A percentile compares a stretch with the other conserved stretches of the same genome.
Evolutionary conservation across 129 eudicot genomes (phyloP).

Genomic region (Flaveria bidentis): DNA sequence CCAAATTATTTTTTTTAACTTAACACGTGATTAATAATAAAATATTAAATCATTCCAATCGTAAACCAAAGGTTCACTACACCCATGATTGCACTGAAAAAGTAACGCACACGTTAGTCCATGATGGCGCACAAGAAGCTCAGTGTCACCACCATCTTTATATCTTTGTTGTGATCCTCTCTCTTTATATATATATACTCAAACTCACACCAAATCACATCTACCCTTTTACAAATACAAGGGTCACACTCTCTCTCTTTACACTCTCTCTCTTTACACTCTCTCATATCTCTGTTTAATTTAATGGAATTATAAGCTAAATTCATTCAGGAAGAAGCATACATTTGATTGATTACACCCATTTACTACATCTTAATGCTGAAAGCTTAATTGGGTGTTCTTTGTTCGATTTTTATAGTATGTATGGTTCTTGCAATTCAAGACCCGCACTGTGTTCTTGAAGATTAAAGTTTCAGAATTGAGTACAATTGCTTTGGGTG

Average conservation of each 20-base stretch:
- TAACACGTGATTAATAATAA: background rate
- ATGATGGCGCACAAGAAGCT: conserved; percentile 32
- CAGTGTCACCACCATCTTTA: conserved; percentile 6
- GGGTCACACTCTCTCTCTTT: background rate
- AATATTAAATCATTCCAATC: background rate
- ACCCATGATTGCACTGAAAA: conserved; percentile 33
- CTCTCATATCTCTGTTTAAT: background rate
- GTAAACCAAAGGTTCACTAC: conserved; percentile 18
- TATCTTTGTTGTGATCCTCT: background rate
- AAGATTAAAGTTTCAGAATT: too few relatives aligned
- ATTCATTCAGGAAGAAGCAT: conserved; percentile 13
- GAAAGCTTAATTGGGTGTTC: conserved; percentile 32
- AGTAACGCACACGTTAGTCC: conserved; percentile 41
- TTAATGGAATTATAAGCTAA: conserved; percentile 5
- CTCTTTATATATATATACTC: background rate
- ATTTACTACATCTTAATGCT: background rate
- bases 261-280: background rate
- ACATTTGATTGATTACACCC: background rate
- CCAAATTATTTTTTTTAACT: background rate
- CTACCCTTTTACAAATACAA: conserved; percentile 25
- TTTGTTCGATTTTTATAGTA: background rate
- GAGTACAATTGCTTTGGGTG: too few relatives aligned
- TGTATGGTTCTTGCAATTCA: too few relatives aligned
- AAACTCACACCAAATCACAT: conserved; percentile 5
- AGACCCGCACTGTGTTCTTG: too few relatives aligned